Percentiles rank a stretch among this genome's conserved stretches.
Conservation (phyloP, 2,329 filamentous ascomycete species). For the Colletotrichum sidae region DNA sequence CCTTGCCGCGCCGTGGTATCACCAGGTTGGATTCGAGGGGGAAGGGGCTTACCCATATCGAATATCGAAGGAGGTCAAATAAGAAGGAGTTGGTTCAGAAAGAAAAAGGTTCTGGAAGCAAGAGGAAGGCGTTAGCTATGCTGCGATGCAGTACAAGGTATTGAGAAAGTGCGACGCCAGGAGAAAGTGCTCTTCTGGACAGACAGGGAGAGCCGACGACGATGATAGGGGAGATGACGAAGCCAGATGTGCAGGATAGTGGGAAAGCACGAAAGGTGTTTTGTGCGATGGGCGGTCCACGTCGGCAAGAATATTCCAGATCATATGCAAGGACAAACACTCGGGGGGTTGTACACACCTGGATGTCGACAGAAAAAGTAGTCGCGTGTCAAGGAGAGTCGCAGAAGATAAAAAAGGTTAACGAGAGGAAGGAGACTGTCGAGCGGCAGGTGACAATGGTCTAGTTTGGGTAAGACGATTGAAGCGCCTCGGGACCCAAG, state of each 20-base stretch:
- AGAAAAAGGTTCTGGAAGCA: constrained; percentile 41
- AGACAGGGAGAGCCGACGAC: constrained; percentile 23
- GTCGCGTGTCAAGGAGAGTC: constrained; percentile 52
- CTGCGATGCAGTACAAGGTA: neutral
- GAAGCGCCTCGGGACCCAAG: constrained; percentile 12
- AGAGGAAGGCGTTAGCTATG: constrained; percentile 42
- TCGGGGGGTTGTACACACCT: constrained; percentile 39
- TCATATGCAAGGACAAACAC: constrained; percentile 10
- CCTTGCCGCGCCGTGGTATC: constrained; percentile 36
- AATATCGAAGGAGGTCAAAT: constrained; percentile 46
- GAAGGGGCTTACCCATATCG: constrained; percentile 60
- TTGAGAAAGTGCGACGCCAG: neutral
- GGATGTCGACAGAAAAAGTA: constrained; percentile 35
- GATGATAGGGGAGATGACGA: constrained; percentile 19
- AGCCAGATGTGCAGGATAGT: constrained; percentile 7
- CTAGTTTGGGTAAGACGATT: constrained; percentile 18
- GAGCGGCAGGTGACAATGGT: constrained; percentile 15
- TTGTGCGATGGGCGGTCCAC: neutral
- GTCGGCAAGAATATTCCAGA: neutral
- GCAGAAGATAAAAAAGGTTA: constrained; percentile 40
- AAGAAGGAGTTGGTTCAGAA: constrained; percentile 39
- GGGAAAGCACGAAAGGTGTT: neutral
- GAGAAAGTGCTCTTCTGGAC: constrained; percentile 1
- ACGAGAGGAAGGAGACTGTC: constrained; percentile 41
- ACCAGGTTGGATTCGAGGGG: constrained; percentile 36